Evolutionary conservation across 805 yeast species (phyloP).

Genomic region (Ogataea polymorpha): DNA sequence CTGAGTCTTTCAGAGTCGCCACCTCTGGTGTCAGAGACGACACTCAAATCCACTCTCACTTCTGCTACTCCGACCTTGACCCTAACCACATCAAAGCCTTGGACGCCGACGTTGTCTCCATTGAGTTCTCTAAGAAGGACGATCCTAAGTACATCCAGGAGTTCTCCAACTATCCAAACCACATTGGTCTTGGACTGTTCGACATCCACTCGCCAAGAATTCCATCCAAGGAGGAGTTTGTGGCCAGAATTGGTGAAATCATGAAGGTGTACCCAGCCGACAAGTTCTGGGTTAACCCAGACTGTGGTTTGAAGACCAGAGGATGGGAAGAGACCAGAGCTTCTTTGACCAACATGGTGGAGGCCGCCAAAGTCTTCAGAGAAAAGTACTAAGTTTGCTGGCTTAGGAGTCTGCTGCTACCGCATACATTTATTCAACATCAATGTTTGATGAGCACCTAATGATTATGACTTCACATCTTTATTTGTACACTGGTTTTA

Average conservation of each 20-base stretch:
- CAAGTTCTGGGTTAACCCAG: slow-evolving; percentile 99
- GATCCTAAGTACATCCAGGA: slow-evolving; percentile 97
- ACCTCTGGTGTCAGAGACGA: slow-evolving; percentile 94
- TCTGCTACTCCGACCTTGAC: slow-evolving; percentile 99
- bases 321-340: slow-evolving; percentile 97
- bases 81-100: slow-evolving; percentile 99
- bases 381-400: slow-evolving; percentile 26
- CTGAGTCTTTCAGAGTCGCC: slow-evolving; percentile 98
- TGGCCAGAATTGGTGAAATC: slow-evolving; percentile 89
- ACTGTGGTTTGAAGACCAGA: slow-evolving; percentile 99
- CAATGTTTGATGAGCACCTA: slow-evolving; percentile 27
- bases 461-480: slow-evolving; percentile 17
- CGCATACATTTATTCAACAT: slow-evolving; percentile 37
- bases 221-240: slow-evolving; percentile 96
- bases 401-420: slow-evolving; percentile 8
- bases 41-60: slow-evolving; percentile 99
- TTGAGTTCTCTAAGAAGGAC: slow-evolving; percentile 99
- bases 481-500: slow-evolving; percentile 17
- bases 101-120: slow-evolving; percentile 99
- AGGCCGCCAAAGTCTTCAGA: slow-evolving; percentile 96
- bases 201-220: slow-evolving; percentile 99
- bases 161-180: slow-evolving; percentile 98
- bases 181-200: slow-evolving; percentile 98
- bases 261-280: slow-evolving; percentile 96
- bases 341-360: slow-evolving; percentile 97